A percentile compares a stretch with the other conserved stretches of the same genome.
Evolutionary conservation across 1,284 basidiomycete species (phyloP).

Genomic region (Cutaneotrichosporon dermatis): DNA sequence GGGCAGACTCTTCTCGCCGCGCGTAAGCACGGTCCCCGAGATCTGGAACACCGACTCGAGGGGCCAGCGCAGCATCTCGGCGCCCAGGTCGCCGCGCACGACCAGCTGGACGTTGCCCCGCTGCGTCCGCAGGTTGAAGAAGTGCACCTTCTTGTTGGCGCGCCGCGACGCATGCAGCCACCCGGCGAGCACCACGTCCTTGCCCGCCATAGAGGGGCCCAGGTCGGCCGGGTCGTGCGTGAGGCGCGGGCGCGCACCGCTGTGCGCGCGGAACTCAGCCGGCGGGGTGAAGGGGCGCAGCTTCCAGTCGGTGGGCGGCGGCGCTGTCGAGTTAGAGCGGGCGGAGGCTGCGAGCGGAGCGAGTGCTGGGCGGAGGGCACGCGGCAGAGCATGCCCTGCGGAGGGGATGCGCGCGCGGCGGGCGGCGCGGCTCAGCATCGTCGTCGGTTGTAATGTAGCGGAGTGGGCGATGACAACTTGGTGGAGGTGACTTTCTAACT

Average conservation of each 20-base stretch:
- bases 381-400: too few relatives aligned
- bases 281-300: conserved; percentile 13
- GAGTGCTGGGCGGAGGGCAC: not conserved
- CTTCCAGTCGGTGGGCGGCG: not conserved
- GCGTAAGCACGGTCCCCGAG: conserved; percentile 61
- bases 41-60: conserved; percentile 72
- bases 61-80: conserved; percentile 59
- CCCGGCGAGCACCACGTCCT: conserved; percentile 63
- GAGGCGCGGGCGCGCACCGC: conserved; percentile 15
- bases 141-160: conserved; percentile 42
- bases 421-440: conserved; percentile 1
- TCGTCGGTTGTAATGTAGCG: not conserved
- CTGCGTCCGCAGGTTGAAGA: conserved; percentile 66
- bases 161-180: conserved; percentile 67
- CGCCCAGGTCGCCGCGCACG: conserved; percentile 47
- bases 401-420: not conserved
- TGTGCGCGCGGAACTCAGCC: conserved; percentile 8
- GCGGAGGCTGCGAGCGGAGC: not conserved
- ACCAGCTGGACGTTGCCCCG: conserved; percentile 70
- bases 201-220: conserved; percentile 55
- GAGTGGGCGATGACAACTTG: too few relatives aligned
- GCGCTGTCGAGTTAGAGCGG: not conserved
- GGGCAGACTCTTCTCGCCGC: conserved; percentile 59
- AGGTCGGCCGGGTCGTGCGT: conserved; percentile 65
- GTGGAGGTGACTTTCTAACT: not conserved